phyloP scores from a whole-genome alignment of 345 rosid genomes.

The Acer saccharum region DNA sequence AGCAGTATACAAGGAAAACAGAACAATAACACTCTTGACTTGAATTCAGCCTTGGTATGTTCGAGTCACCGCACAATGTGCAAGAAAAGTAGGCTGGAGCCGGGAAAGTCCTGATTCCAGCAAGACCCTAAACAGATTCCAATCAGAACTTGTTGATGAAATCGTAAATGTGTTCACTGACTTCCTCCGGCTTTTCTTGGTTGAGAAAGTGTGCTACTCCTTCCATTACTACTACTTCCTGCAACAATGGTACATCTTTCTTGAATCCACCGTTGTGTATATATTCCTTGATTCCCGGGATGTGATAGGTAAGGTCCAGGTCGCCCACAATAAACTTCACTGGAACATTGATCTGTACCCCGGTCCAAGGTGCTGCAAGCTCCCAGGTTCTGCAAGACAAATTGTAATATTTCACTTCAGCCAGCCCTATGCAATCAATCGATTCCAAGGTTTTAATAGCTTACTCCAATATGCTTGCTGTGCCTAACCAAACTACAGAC shows the following conservation, averaged over 20 bases:
- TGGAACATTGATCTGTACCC: constrained; percentile 58
- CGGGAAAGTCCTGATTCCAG: not conserved
- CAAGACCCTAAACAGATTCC: not conserved
- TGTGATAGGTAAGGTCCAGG: constrained; percentile 54
- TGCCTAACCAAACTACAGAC: not conserved
- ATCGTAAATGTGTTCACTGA: constrained; percentile 56
- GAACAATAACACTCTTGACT: not conserved
- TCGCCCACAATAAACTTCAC: constrained; percentile 85
- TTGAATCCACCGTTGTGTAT: constrained; percentile 57
- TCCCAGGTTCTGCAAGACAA: constrained; percentile 38
- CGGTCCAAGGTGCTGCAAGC: constrained; percentile 33
- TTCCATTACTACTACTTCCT: constrained; percentile 80
- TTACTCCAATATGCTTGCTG: not conserved
- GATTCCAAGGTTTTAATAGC: not conserved
- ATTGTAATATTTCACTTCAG: not conserved
- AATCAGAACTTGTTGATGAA: constrained; percentile 68
- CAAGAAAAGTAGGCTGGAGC: not conserved
- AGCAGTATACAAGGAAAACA: constrained; percentile 2
- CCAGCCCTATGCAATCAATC: not conserved
- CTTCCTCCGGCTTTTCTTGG: constrained; percentile 72
- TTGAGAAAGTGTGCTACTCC: constrained; percentile 74
- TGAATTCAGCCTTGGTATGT: too few species aligned
- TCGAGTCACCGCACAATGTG: too few species aligned
- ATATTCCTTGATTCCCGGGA: constrained; percentile 56
- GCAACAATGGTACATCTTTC: constrained; percentile 60